Conservation (phyloP, 2,329 filamentous ascomycete species). For the Sporothrix phasma region DNA sequence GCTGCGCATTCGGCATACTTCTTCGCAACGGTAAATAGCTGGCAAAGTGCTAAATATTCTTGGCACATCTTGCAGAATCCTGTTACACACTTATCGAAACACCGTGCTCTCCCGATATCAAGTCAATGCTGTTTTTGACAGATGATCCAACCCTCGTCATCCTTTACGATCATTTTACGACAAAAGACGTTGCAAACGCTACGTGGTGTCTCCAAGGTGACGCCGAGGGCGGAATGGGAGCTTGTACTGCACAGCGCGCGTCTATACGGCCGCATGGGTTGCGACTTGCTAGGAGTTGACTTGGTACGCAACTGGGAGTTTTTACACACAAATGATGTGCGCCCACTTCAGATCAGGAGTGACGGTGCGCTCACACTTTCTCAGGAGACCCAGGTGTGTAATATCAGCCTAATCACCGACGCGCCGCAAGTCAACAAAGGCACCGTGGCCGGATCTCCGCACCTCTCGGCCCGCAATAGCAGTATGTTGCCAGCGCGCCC, state of each 20-base stretch:
- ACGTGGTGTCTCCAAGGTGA: slow-evolving; percentile 72
- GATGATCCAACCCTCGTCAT: slow-evolving; percentile 86
- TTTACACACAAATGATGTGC: slow-evolving; percentile 46
- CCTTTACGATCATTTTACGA: slow-evolving; percentile 75
- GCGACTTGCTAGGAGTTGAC: slow-evolving; percentile 79
- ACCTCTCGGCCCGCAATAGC: too few species aligned
- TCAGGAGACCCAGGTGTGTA: too few species aligned
- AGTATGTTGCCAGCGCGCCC: too few species aligned
- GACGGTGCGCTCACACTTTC: too few species aligned
- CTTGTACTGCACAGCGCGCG: slow-evolving; percentile 80
- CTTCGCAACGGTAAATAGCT: background rate
- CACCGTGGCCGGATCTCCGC: too few species aligned
- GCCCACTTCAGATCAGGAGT: slow-evolving; percentile 61
- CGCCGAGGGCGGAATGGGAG: slow-evolving; percentile 71
- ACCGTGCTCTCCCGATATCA: slow-evolving; percentile 57
- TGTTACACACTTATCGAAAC: slow-evolving; percentile 64
- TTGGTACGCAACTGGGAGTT: slow-evolving; percentile 80
- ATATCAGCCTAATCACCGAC: too few species aligned
- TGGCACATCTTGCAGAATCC: slow-evolving; percentile 50
- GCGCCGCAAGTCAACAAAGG: too few species aligned
- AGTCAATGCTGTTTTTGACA: slow-evolving; percentile 70
- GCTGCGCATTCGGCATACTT: background rate
- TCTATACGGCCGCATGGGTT: slow-evolving; percentile 84
- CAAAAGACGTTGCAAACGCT: slow-evolving; percentile 74
- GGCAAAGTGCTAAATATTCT: background rate